Conservation (phyloP, 495 filamentous ascomycete genomes). For the Platismatia glauca region DNA sequence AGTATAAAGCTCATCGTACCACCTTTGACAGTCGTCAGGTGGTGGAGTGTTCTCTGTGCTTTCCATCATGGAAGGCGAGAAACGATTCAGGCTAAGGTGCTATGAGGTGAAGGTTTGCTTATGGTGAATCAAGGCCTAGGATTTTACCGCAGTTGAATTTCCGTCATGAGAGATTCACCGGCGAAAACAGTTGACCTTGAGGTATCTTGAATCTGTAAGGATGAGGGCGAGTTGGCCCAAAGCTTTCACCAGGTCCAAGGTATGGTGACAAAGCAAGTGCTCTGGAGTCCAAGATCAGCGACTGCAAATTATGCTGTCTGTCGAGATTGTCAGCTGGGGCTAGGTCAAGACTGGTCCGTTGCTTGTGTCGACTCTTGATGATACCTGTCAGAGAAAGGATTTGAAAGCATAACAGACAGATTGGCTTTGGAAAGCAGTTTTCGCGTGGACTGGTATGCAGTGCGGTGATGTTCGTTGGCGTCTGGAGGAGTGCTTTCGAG, state of each 20-base stretch:
- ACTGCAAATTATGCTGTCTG: background rate
- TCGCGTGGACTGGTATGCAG: background rate
- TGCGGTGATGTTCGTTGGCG: background rate
- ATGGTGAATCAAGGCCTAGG: background rate
- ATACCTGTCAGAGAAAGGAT: background rate
- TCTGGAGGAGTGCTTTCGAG: background rate
- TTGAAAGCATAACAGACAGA: background rate
- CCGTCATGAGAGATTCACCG: background rate
- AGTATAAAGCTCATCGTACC: background rate
- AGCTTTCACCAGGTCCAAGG: background rate
- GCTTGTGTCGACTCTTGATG: background rate
- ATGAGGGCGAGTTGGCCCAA: background rate
- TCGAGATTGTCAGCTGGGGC: background rate
- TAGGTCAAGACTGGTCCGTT: background rate
- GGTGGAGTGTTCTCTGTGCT: background rate
- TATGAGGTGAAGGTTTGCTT: background rate
- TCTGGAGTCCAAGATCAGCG: background rate
- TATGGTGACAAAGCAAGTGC: background rate
- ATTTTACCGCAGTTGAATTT: background rate
- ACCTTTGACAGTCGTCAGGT: slow-evolving; percentile 1
- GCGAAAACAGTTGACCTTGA: background rate
- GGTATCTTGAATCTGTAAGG: background rate
- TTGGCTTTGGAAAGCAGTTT: background rate
- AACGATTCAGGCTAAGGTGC: background rate
- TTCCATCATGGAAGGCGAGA: background rate